phyloP scores from a whole-genome alignment of 2,329 filamentous ascomycete species.

The Talaromyces amestolkiae region DNA sequence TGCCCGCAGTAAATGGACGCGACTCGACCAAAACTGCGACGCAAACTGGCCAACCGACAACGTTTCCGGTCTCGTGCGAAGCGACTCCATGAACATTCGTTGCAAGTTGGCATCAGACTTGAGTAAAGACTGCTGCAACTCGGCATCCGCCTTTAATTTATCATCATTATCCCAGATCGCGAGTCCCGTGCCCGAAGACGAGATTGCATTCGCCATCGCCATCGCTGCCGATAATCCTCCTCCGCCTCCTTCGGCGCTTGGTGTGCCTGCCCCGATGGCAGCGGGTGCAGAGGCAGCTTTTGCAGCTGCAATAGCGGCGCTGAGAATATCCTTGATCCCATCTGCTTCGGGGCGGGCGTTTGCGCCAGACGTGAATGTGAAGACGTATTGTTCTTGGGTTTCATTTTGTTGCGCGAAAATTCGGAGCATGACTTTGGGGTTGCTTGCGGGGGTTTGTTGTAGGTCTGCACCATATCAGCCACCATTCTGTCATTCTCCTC shows the following conservation, averaged over 20 bases:
- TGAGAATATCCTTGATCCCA: conserved; percentile 76
- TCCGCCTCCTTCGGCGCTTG: conserved; percentile 30
- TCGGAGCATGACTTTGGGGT: conserved; percentile 88
- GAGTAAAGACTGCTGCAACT: conserved; percentile 83
- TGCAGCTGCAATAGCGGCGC: conserved; percentile 68
- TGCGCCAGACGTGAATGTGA: conserved; percentile 78
- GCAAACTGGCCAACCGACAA: conserved; percentile 81
- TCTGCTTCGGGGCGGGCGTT: conserved; percentile 82
- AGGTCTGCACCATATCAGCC: conserved; percentile 61
- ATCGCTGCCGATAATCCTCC: conserved; percentile 64
- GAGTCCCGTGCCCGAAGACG: conserved; percentile 45
- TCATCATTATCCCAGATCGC: conserved; percentile 77
- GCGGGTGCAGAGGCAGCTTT: conserved; percentile 52
- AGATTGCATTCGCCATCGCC: conserved; percentile 71
- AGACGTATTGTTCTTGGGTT: conserved; percentile 65
- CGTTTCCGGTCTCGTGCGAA: conserved; percentile 77
- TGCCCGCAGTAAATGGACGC: conserved; percentile 79
- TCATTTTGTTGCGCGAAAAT: conserved; percentile 69
- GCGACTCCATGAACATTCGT: conserved; percentile 82
- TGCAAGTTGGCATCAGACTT: conserved; percentile 73
- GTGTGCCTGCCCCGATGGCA: conserved; percentile 30
- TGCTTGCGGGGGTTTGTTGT: conserved; percentile 88
- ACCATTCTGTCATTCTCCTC: background rate
- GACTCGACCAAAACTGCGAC: conserved; percentile 89
- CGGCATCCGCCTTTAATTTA: conserved; percentile 71